phyloP scores from a whole-genome alignment of 768 basidiomycete species.

The Pseudohyphozyma bogoriensis region DNA sequence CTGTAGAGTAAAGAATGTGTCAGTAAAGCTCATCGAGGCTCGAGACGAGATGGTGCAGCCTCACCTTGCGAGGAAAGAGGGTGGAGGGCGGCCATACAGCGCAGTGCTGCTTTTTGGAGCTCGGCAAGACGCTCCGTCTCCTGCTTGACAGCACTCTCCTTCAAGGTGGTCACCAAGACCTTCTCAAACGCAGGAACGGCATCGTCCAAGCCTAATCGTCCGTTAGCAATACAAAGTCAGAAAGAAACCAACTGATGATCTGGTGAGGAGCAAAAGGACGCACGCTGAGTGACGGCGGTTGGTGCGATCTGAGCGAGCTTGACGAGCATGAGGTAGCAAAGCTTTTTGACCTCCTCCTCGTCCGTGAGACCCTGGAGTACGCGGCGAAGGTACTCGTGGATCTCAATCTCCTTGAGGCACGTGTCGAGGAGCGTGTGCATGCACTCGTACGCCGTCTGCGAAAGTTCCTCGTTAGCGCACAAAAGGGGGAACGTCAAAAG shows the following conservation, averaged over 20 bases:
- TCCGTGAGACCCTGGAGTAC: slow-evolving; percentile 77
- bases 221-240: not conserved
- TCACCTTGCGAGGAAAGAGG: slow-evolving; percentile 45
- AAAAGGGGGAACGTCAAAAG: not conserved
- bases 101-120: slow-evolving; percentile 76
- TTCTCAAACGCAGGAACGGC: slow-evolving; percentile 72
- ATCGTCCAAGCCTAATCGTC: slow-evolving; percentile 51
- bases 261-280: slow-evolving; percentile 1
- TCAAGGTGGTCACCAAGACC: slow-evolving; percentile 83
- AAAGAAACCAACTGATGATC: no score
- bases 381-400: slow-evolving; percentile 69
- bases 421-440: slow-evolving; percentile 93
- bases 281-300: slow-evolving; percentile 63
- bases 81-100: slow-evolving; percentile 77
- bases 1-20: not conserved
- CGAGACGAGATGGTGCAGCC: not conserved
- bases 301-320: slow-evolving; percentile 79
- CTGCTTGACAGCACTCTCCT: slow-evolving; percentile 86
- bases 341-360: slow-evolving; percentile 92
- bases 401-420: slow-evolving; percentile 74
- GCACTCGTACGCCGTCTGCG: slow-evolving; percentile 78
- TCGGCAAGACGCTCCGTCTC: slow-evolving; percentile 79
- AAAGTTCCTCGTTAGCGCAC: not conserved
- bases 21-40: not conserved
- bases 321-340: slow-evolving; percentile 90